phyloP scores from a whole-genome alignment of 805 yeast genomes.

The Tanozyma kutaoensis region DNA sequence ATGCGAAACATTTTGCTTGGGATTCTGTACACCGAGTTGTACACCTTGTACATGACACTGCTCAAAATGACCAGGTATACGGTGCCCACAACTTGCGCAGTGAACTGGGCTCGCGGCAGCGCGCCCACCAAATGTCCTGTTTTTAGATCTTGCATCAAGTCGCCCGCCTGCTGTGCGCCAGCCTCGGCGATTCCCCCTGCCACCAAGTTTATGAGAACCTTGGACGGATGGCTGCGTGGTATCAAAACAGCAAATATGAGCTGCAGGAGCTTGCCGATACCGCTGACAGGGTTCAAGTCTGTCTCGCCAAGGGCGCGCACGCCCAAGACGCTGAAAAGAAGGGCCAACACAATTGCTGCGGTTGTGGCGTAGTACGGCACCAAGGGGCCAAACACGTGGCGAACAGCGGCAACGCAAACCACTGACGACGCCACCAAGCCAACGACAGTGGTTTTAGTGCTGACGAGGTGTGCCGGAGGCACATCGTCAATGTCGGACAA shows the following conservation, averaged over 20 bases:
- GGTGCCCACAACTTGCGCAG: slow-evolving; percentile 85
- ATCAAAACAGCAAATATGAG: slow-evolving; percentile 71
- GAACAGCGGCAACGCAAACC: slow-evolving; percentile 52
- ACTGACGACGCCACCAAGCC: slow-evolving; percentile 61
- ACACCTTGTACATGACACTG: slow-evolving; percentile 69
- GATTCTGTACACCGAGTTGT: slow-evolving; percentile 70
- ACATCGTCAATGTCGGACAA: slow-evolving; percentile 2
- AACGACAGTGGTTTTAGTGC: slow-evolving; percentile 29
- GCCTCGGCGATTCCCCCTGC: slow-evolving; percentile 98
- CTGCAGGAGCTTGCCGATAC: slow-evolving; percentile 91
- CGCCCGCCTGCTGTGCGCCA: slow-evolving; percentile 99
- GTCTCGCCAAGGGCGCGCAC: slow-evolving; percentile 95
- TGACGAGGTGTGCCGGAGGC: slow-evolving; percentile 29
- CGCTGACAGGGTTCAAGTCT: slow-evolving; percentile 92
- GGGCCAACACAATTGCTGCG: slow-evolving; percentile 60
- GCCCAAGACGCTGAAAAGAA: slow-evolving; percentile 72
- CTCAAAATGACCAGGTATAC: slow-evolving; percentile 71
- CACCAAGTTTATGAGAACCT: slow-evolving; percentile 71
- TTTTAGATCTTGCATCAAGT: slow-evolving; percentile 91
- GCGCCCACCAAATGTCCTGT: slow-evolving; percentile 91
- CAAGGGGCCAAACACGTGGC: slow-evolving; percentile 52
- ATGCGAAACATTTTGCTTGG: slow-evolving; percentile 75
- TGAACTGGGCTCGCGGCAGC: slow-evolving; percentile 81
- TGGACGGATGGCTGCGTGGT: slow-evolving; percentile 64
- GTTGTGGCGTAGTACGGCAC: slow-evolving; percentile 62